Evolutionary conservation across 1,284 basidiomycete species (phyloP).

Genomic region (Pholiota adiposa): DNA sequence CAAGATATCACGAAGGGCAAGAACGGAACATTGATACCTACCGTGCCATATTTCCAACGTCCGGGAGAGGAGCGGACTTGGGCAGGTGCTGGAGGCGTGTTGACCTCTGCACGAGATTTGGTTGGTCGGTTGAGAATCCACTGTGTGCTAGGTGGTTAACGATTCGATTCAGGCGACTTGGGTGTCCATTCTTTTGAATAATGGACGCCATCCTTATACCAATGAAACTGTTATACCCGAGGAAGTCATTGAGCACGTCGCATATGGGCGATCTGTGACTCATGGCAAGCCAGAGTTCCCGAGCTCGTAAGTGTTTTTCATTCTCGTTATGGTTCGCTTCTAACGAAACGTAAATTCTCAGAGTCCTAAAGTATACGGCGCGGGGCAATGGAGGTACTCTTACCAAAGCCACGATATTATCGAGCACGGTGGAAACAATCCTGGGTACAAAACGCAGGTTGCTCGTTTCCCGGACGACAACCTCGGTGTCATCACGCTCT

Average conservation of each 20-base stretch:
- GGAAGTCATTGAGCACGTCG: constrained; percentile 40
- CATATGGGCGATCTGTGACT: constrained; percentile 38
- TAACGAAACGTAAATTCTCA: background rate
- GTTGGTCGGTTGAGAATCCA: constrained; percentile 20
- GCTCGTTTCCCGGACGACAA: constrained; percentile 40
- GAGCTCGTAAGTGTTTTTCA: constrained; percentile 31
- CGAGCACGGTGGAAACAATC: constrained; percentile 43
- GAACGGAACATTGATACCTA: constrained; percentile 35
- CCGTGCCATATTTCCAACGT: constrained; percentile 39
- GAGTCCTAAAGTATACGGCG: constrained; percentile 42
- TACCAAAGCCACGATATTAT: constrained; percentile 46
- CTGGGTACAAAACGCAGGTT: constrained; percentile 46
- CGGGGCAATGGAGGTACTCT: constrained; percentile 43
- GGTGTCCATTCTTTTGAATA: constrained; percentile 46
- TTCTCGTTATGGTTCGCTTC: background rate
- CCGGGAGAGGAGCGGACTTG: constrained; percentile 39
- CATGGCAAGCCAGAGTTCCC: constrained; percentile 36
- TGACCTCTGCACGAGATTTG: constrained; percentile 42
- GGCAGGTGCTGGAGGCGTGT: constrained; percentile 49
- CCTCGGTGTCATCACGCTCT: constrained; percentile 44
- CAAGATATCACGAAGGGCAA: constrained; percentile 31
- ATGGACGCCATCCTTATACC: constrained; percentile 44
- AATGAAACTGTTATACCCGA: constrained; percentile 44
- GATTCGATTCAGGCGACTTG: constrained; percentile 44
- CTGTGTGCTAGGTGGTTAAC: background rate